Conservation (phyloP, 148 eudicot species). For the Fagopyrum homotropicum region DNA sequence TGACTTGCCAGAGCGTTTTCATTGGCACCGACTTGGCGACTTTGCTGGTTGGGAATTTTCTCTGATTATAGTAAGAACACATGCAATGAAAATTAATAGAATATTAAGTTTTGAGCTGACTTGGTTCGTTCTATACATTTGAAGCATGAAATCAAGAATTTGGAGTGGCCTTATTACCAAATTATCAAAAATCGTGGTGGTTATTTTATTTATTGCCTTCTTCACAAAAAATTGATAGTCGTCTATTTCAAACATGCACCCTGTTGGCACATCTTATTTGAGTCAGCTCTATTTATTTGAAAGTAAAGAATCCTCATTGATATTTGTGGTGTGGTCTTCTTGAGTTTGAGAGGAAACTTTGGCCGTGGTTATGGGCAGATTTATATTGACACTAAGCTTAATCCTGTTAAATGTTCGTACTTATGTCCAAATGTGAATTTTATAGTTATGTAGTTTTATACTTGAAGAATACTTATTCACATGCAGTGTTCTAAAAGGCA, state of each 20-base stretch:
- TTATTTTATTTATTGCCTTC: not conserved
- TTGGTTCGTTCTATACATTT: not conserved
- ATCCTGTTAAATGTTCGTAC: not conserved
- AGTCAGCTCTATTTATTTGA: too few species aligned
- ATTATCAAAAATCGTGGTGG: not conserved
- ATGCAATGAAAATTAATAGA: too few species aligned
- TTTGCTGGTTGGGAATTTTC: too few species aligned
- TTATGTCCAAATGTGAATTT: not conserved
- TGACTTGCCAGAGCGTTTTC: not conserved
- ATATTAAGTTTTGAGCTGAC: not conserved
- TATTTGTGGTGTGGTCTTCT: too few species aligned
- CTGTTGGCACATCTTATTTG: too few species aligned
- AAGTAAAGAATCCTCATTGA: too few species aligned
- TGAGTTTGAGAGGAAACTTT: too few species aligned
- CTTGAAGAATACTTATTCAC: not conserved
- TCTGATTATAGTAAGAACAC: too few species aligned
- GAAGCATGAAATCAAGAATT: not conserved
- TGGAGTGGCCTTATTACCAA: not conserved
- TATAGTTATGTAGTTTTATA: not conserved
- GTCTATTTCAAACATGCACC: too few species aligned
- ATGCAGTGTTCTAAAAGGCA: too few species aligned
- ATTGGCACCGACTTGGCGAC: not conserved
- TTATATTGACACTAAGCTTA: not conserved
- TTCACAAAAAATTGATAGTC: not conserved
- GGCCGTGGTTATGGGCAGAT: too few species aligned